phyloP scores from a whole-genome alignment of 176 grass and related monocot genomes.

The Echinochloa phyllopogon region DNA sequence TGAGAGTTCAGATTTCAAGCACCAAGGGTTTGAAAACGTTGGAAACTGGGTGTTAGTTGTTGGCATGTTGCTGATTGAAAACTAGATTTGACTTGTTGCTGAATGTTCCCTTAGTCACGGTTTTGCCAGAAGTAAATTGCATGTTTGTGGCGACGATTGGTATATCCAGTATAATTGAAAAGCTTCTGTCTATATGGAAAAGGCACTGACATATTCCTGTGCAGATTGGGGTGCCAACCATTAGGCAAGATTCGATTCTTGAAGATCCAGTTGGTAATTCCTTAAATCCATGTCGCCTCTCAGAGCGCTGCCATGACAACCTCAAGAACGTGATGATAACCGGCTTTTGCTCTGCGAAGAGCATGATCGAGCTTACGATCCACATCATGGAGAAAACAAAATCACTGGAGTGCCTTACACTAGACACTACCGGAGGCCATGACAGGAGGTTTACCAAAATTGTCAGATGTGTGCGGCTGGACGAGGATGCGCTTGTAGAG shows the following conservation, averaged over 20 bases:
- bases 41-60: background rate
- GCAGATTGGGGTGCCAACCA: constrained; percentile 5
- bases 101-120: background rate
- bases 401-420: background rate
- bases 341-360: too few species aligned
- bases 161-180: background rate
- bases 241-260: background rate
- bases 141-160: background rate
- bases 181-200: background rate
- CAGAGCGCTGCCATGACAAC: constrained; percentile 4
- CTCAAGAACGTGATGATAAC: constrained; percentile 24
- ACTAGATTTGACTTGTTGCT: constrained; percentile 1
- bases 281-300: background rate
- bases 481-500: background rate
- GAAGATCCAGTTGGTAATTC: background rate
- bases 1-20: background rate
- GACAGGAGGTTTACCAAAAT: constrained; percentile 3
- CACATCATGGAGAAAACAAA: constrained; percentile 2
- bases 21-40: background rate
- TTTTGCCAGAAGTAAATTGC: background rate
- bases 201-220: background rate
- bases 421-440: background rate
- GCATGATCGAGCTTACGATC: background rate
- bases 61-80: background rate
- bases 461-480: background rate